phyloP scores from a whole-genome alignment of 2,329 filamentous ascomycete species.

The Colletotrichum viniferum region DNA sequence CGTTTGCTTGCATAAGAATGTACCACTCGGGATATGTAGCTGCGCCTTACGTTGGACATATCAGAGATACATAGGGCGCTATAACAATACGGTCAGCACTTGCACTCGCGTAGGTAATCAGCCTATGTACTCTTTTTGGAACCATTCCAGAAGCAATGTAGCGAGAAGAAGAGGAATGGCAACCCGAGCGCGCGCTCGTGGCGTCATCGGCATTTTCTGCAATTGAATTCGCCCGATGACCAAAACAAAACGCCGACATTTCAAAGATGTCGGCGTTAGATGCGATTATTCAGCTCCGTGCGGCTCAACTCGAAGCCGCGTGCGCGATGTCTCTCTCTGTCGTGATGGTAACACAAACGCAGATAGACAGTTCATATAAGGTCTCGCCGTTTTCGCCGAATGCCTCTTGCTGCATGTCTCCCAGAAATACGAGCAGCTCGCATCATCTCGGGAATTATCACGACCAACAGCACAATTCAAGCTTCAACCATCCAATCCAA shows the following conservation, averaged over 20 bases:
- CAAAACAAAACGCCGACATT: neutral
- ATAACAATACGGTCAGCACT: neutral
- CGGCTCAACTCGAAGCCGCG: neutral
- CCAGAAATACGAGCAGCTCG: neutral
- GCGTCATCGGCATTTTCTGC: neutral
- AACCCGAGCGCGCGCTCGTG: neutral
- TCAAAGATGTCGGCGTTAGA: neutral
- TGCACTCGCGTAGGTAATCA: neutral
- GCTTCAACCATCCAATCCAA: neutral
- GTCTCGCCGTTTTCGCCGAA: neutral
- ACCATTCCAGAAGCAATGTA: neutral
- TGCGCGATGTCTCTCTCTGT: neutral
- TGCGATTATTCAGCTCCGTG: constrained; percentile 4
- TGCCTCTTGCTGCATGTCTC: neutral
- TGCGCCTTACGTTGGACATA: neutral
- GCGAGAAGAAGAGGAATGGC: neutral
- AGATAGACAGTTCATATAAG: neutral
- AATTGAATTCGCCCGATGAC: neutral
- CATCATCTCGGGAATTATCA: neutral
- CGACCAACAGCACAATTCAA: neutral
- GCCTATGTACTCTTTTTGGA: neutral
- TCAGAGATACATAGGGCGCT: neutral
- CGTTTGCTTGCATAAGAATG: neutral
- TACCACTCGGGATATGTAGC: neutral
- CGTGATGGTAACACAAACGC: neutral